phyloP scores from a whole-genome alignment of 176 grass and related monocot genomes.

The Zea luxurians region DNA sequence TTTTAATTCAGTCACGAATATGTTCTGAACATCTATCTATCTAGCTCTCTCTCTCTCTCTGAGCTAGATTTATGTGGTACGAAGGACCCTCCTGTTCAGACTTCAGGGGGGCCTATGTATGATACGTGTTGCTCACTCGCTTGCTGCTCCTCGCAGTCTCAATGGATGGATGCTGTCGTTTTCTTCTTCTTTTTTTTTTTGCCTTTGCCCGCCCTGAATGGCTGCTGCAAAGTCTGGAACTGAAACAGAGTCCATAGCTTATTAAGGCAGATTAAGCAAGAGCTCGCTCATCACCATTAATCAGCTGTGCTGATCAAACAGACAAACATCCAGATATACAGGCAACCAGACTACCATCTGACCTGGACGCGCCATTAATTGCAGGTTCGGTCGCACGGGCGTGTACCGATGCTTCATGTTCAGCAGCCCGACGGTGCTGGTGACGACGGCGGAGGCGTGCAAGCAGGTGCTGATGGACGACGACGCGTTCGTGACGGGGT shows the following conservation, averaged over 20 bases:
- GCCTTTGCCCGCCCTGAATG: too few relatives aligned
- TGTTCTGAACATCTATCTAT: background rate
- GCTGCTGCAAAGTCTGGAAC: too few relatives aligned
- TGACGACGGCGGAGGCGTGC: slow-evolving; percentile 56
- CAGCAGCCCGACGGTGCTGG: slow-evolving; percentile 73
- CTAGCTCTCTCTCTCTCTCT: background rate
- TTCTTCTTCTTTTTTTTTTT: too few relatives aligned
- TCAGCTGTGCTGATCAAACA: too few relatives aligned
- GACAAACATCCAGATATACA: too few relatives aligned
- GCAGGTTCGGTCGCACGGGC: slow-evolving; percentile 63
- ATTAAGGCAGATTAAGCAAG: too few relatives aligned
- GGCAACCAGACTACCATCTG: background rate
- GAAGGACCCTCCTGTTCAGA: background rate
- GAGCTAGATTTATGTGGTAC: too few relatives aligned
- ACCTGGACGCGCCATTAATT: background rate
- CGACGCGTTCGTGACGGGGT: slow-evolving; percentile 59
- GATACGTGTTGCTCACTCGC: background rate
- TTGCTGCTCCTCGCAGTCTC: background rate
- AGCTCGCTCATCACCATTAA: too few relatives aligned
- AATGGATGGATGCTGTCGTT: background rate
- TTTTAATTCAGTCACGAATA: background rate
- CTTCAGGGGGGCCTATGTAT: background rate
- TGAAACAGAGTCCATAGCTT: too few relatives aligned
- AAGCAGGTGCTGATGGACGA: slow-evolving; percentile 90
- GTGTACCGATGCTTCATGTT: slow-evolving; percentile 95